Base-by-base conservation (phyloP, 177 flowering plant genomes). In the Vitis hybrid region DNA sequence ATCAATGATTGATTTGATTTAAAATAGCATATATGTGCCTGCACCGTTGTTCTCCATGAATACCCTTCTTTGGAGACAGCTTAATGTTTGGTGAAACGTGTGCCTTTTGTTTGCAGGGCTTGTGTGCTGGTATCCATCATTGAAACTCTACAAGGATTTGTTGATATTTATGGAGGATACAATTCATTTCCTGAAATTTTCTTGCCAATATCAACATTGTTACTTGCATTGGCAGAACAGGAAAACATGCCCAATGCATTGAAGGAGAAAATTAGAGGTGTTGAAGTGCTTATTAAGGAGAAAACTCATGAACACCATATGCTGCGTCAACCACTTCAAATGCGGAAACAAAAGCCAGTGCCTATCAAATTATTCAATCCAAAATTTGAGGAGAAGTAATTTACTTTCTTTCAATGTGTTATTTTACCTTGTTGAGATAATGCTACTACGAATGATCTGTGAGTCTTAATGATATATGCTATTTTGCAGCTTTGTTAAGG, bases 371-470 rank as follows among this genome's bases (percentile, higher is more conserved):
- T 79, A 73, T 74, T 87, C 4, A 85, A 77, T 80, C 98, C 97
- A 1, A 94, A 89, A 75, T 94, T 89, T 72, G 99, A 93, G 71
- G 97, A 92, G 76, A 86, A 89, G 99, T 93, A 91, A 75, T 56
- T 55, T 6, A 2, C 60, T 58, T 54, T 18, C 58, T 39, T 12
- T 26, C 52, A n/a, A 7, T 21, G 4, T 64, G 13, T 39, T 67
- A 6, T 74, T 17, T 12, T 66, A n/a, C 48, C 3, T 30, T 19
- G 1, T 48, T 64, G 50, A 21, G 18, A 14, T 3, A 18, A 19
- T 17, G 26, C 50, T 8, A 52, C 14, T 57, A 32, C 5, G 23
- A 17, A 32, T n/a, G 3, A 17, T 13, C 45, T 39, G 8, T 39
- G 45, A 39, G 45, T 39, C 8, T 39, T 39, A 62, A 59, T 66